Base-by-base conservation (phyloP, 1,284 basidiomycete genomes). In the Heliocybe sulcata region DNA sequence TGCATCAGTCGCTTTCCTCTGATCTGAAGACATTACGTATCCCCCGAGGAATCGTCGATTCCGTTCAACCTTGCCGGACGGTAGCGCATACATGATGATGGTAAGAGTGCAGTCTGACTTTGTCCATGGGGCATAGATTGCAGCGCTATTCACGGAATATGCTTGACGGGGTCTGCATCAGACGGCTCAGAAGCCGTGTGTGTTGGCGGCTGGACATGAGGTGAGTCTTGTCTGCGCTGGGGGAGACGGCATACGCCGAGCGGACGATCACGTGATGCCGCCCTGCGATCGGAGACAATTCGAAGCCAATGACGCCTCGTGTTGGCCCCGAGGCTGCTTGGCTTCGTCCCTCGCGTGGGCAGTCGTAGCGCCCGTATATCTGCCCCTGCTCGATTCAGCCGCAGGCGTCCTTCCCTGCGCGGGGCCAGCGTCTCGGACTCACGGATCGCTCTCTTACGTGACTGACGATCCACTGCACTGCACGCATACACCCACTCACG, bases 241-340 rank as follows among this genome's bases (percentile, higher is more conserved):
- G 29, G 29, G 12, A 31, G 29, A 31, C 29, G 29, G 29, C 4
- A 16, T 6, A 16, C 38, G 38, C 38, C 38, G 38, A 20, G n/a
- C 6, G 12, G 38, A 42, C 38, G 19, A 42, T 6, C 38, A 42
- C 38, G 38, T 42, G 38, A n/a, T n/a, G n/a, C n/a, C n/a, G n/a
- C n/a, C n/a, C n/a, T n/a, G n/a, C n/a, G n/a, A n/a, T n/a, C n/a
- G n/a, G n/a, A n/a, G n/a, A n/a, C n/a, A n/a, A 42, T 42, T 42
- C 38, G 38, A 42, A 42, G 38, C 38, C 12, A 42, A 22, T 49
- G 22, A 25, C 47, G 47, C 47, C 47, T 49, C 47, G 47, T 49
- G 47, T 49, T 26, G 9, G 47, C 23, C 16, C 14, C 27, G 47
- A 49, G 47, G 47, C 22, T 49, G 12, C 20, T 26, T 26, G 22